These are phyloP conservation scores for Zizania palustris DNA, from an alignment of 202 grass and related monocot species.

Conservation along the genomic window DNA sequence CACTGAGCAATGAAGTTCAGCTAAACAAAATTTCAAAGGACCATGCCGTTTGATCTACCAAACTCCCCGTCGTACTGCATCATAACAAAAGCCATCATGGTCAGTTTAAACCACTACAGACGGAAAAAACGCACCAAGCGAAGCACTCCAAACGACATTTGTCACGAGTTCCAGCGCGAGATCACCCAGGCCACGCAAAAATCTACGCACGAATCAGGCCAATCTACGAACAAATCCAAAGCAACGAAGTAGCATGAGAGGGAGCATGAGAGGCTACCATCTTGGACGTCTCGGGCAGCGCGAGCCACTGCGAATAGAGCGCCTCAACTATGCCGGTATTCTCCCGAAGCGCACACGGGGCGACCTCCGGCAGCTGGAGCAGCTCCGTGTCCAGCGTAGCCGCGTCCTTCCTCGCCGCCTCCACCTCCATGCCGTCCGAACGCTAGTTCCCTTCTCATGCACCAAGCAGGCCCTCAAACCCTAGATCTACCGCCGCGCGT, in stretches of 20 bases:
- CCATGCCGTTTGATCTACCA: slow-evolving; percentile 13
- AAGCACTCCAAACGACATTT: slow-evolving; percentile 16
- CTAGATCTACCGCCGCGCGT: slow-evolving; percentile 50
- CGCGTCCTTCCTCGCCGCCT: slow-evolving; percentile 64
- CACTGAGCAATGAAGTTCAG: neutral
- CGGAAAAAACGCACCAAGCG: slow-evolving; percentile 15
- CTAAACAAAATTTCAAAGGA: neutral
- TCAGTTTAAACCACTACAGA: slow-evolving; percentile 28
- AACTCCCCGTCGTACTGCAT: slow-evolving; percentile 15
- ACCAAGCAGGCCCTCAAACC: slow-evolving; percentile 44
- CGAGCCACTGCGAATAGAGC: slow-evolving; percentile 93
- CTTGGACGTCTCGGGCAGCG: slow-evolving; percentile 78
- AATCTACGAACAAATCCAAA: slow-evolving; percentile 33
- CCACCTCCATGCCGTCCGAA: slow-evolving; percentile 75
- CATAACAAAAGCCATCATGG: slow-evolving; percentile 15
- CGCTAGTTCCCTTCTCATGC: slow-evolving; percentile 65
- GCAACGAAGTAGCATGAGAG: neutral
- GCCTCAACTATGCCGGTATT: slow-evolving; percentile 63
- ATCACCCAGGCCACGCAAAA: slow-evolving; percentile 41
- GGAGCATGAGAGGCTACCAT: slow-evolving; percentile 55
- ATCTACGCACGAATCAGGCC: slow-evolving; percentile 18
- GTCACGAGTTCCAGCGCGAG: slow-evolving; percentile 26
- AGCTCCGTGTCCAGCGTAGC: slow-evolving; percentile 88
- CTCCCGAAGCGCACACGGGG: slow-evolving; percentile 70
- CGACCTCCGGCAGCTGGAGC: slow-evolving; percentile 89